Base-by-base conservation (phyloP, 345 rosid genomes). In the Erysimum cheiranthoides region DNA sequence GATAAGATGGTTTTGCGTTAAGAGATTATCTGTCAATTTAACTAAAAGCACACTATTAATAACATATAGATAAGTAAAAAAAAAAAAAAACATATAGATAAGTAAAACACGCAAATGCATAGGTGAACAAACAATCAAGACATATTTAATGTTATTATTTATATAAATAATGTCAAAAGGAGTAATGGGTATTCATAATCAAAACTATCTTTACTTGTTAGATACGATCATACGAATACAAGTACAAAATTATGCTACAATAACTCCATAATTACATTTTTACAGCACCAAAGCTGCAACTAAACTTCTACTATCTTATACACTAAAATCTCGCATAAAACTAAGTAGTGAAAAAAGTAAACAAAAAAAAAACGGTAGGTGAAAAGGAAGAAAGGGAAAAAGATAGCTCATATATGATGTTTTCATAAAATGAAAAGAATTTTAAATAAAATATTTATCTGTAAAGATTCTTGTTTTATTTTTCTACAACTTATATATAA, bases 251-350 rank as follows among this genome's bases (percentile, higher is more conserved):
- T 45, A 35, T 34, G n/a, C 8, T 66, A 50, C 18, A 31, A 36
- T 43, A 66, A 57, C 59, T 57, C 51, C 42, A 46, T 75, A 68
- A 59, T 75, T 49, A 75, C 79, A 75, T 32, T 31, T 32, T 64
- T 63, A 42, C 17, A 42, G 64, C 34, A 66, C 59, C 57, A 40
- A 59, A 60, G 49, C 12, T 75, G 54, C 13, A 40, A 40, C 73
- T 49, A 56, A 25, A 27, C 35, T 9, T 45, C 10, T 43, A 73
- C 6, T 32, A 43, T 59, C 10, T 51, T 59, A 75, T 36, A 49
- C n/a, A n/a, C 50, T 38, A 58, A 38, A 38, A 28, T 34, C 43
- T 45, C 10, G 5, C 57, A 14, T 32, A 42, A 14, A 76, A 31
- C 54, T 39, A 75, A 39, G 18, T 59, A 67, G 1, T 32, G 36